These are phyloP conservation scores for Mycena sp. DNA, from an alignment of 1,284 basidiomycete species.

Conservation along the genomic window DNA sequence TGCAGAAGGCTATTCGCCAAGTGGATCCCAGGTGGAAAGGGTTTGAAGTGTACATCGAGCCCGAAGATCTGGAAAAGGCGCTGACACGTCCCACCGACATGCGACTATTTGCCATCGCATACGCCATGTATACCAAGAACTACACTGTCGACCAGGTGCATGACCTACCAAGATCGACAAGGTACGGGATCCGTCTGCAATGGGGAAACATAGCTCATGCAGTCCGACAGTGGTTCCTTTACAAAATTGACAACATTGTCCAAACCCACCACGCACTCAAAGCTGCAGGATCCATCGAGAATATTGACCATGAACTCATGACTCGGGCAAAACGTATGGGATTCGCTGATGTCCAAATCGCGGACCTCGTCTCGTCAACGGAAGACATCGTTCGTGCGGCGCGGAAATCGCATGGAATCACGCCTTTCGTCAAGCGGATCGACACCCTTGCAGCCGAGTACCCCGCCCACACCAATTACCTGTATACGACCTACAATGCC, in stretches of 20 bases:
- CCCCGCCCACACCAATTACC: slow-evolving; percentile 99
- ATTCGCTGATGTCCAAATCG: slow-evolving; percentile 95
- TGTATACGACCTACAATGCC: slow-evolving; percentile 99
- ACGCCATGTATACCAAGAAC: slow-evolving; percentile 95
- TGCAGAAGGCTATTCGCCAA: slow-evolving; percentile 99
- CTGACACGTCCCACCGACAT: slow-evolving; percentile 87
- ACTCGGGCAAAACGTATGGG: slow-evolving; percentile 90
- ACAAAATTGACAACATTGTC: slow-evolving; percentile 99
- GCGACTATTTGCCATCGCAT: slow-evolving; percentile 96
- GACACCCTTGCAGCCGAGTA: slow-evolving; percentile 99
- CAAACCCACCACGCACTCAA: slow-evolving; percentile 82
- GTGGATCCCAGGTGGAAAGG: slow-evolving; percentile 92
- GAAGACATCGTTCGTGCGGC: slow-evolving; percentile 86
- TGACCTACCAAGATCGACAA: slow-evolving; percentile 98
- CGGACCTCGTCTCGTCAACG: slow-evolving; percentile 73
- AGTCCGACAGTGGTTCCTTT: slow-evolving; percentile 87
- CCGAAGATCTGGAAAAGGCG: slow-evolving; percentile 86
- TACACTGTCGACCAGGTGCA: slow-evolving; percentile 93
- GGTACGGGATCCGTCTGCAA: slow-evolving; percentile 48
- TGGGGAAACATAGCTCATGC: not conserved
- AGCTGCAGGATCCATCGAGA: slow-evolving; percentile 72
- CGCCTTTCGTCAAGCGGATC: slow-evolving; percentile 99
- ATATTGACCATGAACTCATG: slow-evolving; percentile 77
- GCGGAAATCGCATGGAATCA: slow-evolving; percentile 89
- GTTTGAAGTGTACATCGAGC: slow-evolving; percentile 84